Evolutionary conservation across 129 eudicot species (phyloP), one percentile per base, ranked within the genome.

Genomic region (Flaveria sonorensis): DNA sequence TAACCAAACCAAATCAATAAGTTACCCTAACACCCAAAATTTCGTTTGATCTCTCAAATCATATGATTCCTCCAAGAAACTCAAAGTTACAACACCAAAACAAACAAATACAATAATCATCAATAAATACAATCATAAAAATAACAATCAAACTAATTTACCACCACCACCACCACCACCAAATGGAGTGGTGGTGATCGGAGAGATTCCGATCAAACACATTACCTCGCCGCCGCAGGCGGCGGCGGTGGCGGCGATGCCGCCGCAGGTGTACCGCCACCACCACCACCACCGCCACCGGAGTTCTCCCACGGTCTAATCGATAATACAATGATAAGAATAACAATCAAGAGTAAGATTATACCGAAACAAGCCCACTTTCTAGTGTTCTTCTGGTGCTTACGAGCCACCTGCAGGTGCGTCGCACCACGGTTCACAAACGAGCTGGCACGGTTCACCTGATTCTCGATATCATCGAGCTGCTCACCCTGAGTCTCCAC

Each of bases 401-500:
- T 89, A 71, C 87, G 83, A 0, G 97, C 97, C 10, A 86, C 90
- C 70, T 76, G 61, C n/a, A 92, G 60, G 66, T 92, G 91, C 2
- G 78, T 71, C 0, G 93, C 36, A 7, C 97, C 97, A 1, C 87
- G 84, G 42, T 82, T 81, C 0, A 92, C 87, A 21, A 81, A 89
- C 4, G 97, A 92, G 23, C 83, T 86, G 2, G 97, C 97, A 12
- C 97, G 81, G 8, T 81, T 51, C 11, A 92, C 93, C 39, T 89
- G 92, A 32, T 78, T 89, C 63, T 89, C 90, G 18, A 92, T 92
- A 28, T 92, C 96, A 28, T 92, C 93, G 46, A 92, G 46, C 63
- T 92, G 93, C 63, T 86, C 91, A 10, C 97, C 97, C 32, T 92
- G 97, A 30, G 81, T 76, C 85, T 92, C 83, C 18, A 92, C 96